Evolutionary conservation across 2,329 filamentous ascomycete genomes (phyloP), one percentile per base, ranked within the genome.

Genomic region (Lecanoromycetidae sp.): DNA sequence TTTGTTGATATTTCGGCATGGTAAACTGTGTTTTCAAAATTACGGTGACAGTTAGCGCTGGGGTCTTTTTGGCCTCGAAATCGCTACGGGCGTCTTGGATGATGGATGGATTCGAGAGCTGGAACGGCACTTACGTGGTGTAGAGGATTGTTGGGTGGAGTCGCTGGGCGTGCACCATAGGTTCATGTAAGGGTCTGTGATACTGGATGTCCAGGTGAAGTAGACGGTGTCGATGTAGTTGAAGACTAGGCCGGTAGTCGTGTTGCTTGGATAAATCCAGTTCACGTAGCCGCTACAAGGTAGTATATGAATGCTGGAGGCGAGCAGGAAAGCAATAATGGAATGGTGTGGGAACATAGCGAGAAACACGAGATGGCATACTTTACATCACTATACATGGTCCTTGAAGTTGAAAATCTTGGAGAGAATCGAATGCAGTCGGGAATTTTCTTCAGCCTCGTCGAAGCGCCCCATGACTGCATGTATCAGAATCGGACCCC

Each of bases 191-290:
- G 48, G 48, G 10, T 36, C 37, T 2, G 13, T 3, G 3, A 50
- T 46, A 37, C 17, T 42, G 20, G 48, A 50, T 2, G 23, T 42
- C 48, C 48, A 50, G 13, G 48, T 50, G 15, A 50, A 50, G 35
- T 46, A 38, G 26, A 50, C 48, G 19, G 19, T 27, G 33, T 50
- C 48, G 13, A 40, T 36, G 23, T 50, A 46, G 27, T 50, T 50
- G 42, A 50, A 50, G 23, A 29, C 42, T 25, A 46, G 25, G 17
- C 27, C 20, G 15, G 3, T 23, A 12, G 29, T 32, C 12, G 19
- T 9, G 10, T 5, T 5, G 30, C 13, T 27, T 10, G 48, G 48
- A 38, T 41, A 50, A 25, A 50, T 46, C 36, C 42, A 50, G 10
- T 42, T 23, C 22, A 42, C 48, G 32, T 34, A 45, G 9, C 40